Base-by-base conservation (phyloP, 2,329 filamentous ascomycete species). In the Cladophialophora carrionii region DNA sequence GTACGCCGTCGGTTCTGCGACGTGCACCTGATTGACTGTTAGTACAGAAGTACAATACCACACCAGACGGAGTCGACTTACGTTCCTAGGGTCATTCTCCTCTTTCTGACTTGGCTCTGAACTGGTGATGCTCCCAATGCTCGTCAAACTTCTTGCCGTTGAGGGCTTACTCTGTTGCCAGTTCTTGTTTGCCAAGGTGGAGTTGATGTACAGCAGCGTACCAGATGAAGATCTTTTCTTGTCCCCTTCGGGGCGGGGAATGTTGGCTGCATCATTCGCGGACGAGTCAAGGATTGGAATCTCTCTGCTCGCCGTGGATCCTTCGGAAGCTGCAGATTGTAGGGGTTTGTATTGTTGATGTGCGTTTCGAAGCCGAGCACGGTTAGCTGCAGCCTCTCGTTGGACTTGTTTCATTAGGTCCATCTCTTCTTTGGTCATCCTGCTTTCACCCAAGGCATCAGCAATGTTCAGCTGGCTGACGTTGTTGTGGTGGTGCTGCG, bases 361-460 rank as follows among this genome's bases (percentile, higher is more conserved):
- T 12, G 60, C 37, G 53, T 62, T 57, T 37, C 64, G 66, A 24
- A 70, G 43, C 22, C 64, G 57, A 32, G 49, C 48, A 53, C 66
- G 61, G 17, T 68, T 68, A 46, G 43, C 48, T n/a, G 61, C 61
- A 31, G 64, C 68, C 49, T 70, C 68, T 61, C 57, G 62, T 51
- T 68, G 66, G 1, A 65, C 66, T 51, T 66, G 60, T 52, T 26
- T 57, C 62, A 71, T 61, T 9, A 57, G 34, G 32, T 65, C 56
- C 62, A 66, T 55, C 62, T 69, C 67, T 62, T 66, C 52, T 7
- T 63, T 51, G 14, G 64, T 66, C 69, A 68, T 69, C 29, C 65
- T 66, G 43, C 67, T 68, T 60, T 68, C 65, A 12, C n/a, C 29
- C 24, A 70, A 46, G 14, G 57, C 69, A 49, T 66, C 63, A 10